Conservation (phyloP, 805 yeast species). For the Hanseniaspora nectarophila region DNA sequence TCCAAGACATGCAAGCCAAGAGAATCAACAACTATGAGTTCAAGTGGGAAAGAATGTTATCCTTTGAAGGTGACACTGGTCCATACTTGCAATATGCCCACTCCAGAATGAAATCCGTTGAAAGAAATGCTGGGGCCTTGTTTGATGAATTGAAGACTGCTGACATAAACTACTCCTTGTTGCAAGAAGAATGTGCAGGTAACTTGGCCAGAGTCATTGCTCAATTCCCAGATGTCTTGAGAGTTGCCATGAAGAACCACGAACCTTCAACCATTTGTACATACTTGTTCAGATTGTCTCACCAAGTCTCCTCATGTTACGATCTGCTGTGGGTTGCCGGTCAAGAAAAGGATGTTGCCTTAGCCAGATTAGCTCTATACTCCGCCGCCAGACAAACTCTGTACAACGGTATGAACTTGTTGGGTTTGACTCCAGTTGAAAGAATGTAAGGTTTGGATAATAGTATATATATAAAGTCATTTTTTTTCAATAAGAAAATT, state of each 20-base stretch:
- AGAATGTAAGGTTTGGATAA: slow-evolving; percentile 87
- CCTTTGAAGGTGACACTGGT: slow-evolving; percentile 98
- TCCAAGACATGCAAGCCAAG: slow-evolving; percentile 97
- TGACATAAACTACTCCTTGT: slow-evolving; percentile 46
- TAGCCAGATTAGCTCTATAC: slow-evolving; percentile 85
- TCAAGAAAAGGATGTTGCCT: slow-evolving; percentile 73
- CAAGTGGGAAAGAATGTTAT: slow-evolving; percentile 95
- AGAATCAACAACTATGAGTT: slow-evolving; percentile 92
- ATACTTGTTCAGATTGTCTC: slow-evolving; percentile 81
- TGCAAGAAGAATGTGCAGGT: slow-evolving; percentile 56
- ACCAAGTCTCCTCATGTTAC: slow-evolving; percentile 90
- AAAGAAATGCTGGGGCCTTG: slow-evolving; percentile 59
- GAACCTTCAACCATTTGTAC: slow-evolving; percentile 95
- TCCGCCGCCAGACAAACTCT: slow-evolving; percentile 81
- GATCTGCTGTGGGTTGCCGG: slow-evolving; percentile 95
- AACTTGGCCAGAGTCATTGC: slow-evolving; percentile 65
- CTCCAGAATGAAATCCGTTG: slow-evolving; percentile 88
- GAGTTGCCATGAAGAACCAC: slow-evolving; percentile 67
- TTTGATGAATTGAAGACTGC: slow-evolving; percentile 32
- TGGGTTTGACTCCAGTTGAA: slow-evolving; percentile 96
- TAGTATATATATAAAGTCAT: no score
- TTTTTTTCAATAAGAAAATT: no score
- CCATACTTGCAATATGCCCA: slow-evolving; percentile 98
- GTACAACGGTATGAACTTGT: slow-evolving; percentile 73
- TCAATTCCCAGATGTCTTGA: slow-evolving; percentile 82